Evolutionary conservation across 768 basidiomycete genomes (phyloP), one percentile per base, ranked within the genome.

Genomic region (Dictyophora rubrovolvata): DNA sequence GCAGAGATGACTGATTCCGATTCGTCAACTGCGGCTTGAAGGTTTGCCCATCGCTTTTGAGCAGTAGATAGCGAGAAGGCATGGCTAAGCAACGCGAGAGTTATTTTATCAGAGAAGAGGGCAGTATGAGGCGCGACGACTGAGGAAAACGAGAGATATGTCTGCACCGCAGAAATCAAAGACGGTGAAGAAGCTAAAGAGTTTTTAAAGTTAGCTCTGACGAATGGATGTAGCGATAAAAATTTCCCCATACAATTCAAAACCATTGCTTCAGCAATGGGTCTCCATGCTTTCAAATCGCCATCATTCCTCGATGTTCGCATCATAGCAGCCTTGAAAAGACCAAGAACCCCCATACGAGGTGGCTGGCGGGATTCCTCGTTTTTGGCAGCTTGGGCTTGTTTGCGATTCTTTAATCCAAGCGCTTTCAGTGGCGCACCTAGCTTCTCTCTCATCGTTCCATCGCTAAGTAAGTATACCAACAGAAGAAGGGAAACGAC

Each of bases 271-370:
- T 83, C 79, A 14, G 78, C 79, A 8, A 82, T 67, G 42, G 78
- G 71, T 11, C 76, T 71, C 79, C 81, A 42, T 42, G 4, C 2
- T 14, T 42, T 42, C n/a, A 42, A 42, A 42, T 42, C 42, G 80
- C 2, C 77, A 79, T 21, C 71, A 71, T 59, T 74, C 75, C 62
- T 79, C 77, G 37, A 77, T 53, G 73, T 74, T 77, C 75, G 54
- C 72, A 70, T 5, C 69, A 69, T 17, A 67, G 64, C 61, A 69
- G 58, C 57, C 63, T 67, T 42, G 65, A 83, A 21, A 81, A 62
- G 1, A 89, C 71, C 63, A 89, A 88, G 69, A 86, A 77, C 3
- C 74, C 65, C 64, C 87, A 86, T n/a, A 85, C 65, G 48, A 75
- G 70, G 53, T 84, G 79, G 48, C 74, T 73, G 74, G 78, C 78